Conservation (phyloP, 1,284 basidiomycete genomes). For the Microstroma glucosiphilum region DNA sequence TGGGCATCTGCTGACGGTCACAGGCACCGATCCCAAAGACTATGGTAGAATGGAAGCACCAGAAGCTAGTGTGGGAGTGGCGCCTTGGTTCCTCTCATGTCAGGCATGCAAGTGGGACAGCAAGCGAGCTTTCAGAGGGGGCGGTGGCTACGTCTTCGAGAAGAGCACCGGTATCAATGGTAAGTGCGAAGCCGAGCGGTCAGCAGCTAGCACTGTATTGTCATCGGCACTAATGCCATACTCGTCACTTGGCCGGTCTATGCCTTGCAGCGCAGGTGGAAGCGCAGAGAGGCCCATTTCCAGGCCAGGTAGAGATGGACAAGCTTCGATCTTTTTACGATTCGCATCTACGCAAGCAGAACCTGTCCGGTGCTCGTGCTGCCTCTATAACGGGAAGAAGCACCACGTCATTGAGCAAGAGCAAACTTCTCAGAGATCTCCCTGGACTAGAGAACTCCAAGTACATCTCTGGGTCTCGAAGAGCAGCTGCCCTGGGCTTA, state of each 20-base stretch:
- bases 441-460: conserved; percentile 17
- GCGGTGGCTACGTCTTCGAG: conserved; percentile 84
- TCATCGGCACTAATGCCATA: conserved; percentile 19
- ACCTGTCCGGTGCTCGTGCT: neutral
- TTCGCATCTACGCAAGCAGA: conserved; percentile 22
- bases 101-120: conserved; percentile 89
- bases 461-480: conserved; percentile 1
- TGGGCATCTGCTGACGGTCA: conserved; percentile 76
- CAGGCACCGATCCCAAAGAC: conserved; percentile 60
- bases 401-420: conserved; percentile 4
- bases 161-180: conserved; percentile 81
- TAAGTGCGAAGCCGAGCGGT: conserved; percentile 14
- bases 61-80: conserved; percentile 60
- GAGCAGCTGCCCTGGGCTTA: neutral
- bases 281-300: neutral
- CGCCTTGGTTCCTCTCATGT: conserved; percentile 86
- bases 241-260: neutral
- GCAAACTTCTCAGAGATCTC: conserved; percentile 28
- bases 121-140: conserved; percentile 55
- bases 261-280: conserved; percentile 3
- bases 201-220: conserved; percentile 17
- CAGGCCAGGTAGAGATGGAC: conserved; percentile 22
- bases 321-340: conserved; percentile 36
- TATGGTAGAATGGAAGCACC: conserved; percentile 19
- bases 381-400: neutral